A percentile compares a stretch with the other conserved stretches of the same genome.
Evolutionary conservation across 495 filamentous ascomycete species (phyloP).

Genomic region (Neurospora discreta): DNA sequence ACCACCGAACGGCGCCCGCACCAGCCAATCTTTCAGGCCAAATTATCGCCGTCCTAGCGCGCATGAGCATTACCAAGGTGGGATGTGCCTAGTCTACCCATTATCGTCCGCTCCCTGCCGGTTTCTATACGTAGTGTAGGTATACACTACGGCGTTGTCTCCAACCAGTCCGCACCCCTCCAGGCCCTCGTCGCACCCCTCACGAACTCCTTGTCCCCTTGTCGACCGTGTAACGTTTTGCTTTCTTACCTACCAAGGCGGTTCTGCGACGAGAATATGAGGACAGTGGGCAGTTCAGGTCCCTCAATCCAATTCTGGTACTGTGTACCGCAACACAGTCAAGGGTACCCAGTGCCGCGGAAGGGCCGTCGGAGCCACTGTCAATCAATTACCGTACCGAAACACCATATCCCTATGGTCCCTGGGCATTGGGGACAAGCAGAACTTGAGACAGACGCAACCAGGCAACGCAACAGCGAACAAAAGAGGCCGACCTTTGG

Average conservation of each 20-base stretch:
- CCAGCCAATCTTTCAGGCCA: not conserved
- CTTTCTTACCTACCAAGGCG: not conserved
- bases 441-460: not conserved
- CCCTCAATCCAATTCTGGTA: not conserved
- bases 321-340: not conserved
- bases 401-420: not conserved
- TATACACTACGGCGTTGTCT: not conserved
- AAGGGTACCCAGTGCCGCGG: not conserved
- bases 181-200: not conserved
- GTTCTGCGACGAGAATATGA: slow-evolving; percentile 3
- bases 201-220: not conserved
- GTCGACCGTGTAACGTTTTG: not conserved
- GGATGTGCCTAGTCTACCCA: not conserved
- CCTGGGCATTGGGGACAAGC: not conserved
- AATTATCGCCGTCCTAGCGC: not conserved
- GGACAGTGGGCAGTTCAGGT: not conserved
- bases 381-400: not conserved
- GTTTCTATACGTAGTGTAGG: not conserved
- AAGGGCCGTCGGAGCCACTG: not conserved
- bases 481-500: not conserved
- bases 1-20: not conserved
- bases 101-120: not conserved
- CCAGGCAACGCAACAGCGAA: not conserved
- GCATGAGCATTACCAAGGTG: not conserved
- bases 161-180: not conserved